Evolutionary conservation across 257 asterid genomes (phyloP).

Genomic region (Solanum ahanhuiri): DNA sequence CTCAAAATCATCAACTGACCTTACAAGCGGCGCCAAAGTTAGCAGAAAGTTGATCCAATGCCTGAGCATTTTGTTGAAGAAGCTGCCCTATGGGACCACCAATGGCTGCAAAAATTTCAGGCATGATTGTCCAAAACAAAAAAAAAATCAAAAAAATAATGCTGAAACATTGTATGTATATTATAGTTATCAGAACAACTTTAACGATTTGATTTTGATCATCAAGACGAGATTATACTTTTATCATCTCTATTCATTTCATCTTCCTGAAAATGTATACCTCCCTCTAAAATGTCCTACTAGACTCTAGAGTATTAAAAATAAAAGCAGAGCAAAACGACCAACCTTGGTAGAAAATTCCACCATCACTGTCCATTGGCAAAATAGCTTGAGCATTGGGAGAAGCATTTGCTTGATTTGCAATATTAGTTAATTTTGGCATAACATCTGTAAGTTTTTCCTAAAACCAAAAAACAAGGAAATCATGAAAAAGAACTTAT

Average conservation of each 20-base stretch:
- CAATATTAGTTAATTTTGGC: slow-evolving; percentile 57
- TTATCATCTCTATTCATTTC: background rate
- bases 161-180: background rate
- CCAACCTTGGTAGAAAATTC: slow-evolving; percentile 15
- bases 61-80: slow-evolving; percentile 67
- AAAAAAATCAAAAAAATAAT: no score
- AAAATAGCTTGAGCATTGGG: slow-evolving; percentile 54
- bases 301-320: no score
- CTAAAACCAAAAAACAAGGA: slow-evolving; percentile 23
- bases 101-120: slow-evolving; percentile 39
- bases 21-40: slow-evolving; percentile 45
- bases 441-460: slow-evolving; percentile 57
- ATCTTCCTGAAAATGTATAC: background rate
- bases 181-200: no score
- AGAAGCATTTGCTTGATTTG: slow-evolving; percentile 55
- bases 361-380: slow-evolving; percentile 75
- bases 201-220: background rate
- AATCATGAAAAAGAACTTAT: slow-evolving; percentile 7
- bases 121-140: no score
- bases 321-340: background rate
- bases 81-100: slow-evolving; percentile 70
- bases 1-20: slow-evolving; percentile 23
- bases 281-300: no score
- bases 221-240: background rate
- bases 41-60: slow-evolving; percentile 70